Percentiles rank a stretch among this genome's conserved stretches.
phyloP scores from a whole-genome alignment of 805 yeast species.

The Candida silvicultrix region DNA sequence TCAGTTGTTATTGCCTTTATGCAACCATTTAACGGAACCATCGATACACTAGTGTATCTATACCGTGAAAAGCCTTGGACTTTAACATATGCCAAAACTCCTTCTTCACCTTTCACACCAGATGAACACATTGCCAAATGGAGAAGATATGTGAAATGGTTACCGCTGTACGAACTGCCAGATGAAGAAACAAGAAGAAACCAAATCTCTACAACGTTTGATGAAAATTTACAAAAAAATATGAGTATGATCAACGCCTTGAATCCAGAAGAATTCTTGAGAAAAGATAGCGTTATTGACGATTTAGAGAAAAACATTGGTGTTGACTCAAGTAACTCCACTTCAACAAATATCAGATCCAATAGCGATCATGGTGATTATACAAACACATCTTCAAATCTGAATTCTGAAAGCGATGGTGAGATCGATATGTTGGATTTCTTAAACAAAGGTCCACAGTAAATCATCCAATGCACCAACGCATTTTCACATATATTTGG shows the following conservation, averaged over 20 bases:
- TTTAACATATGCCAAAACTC: slow-evolving; percentile 27
- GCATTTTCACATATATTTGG: neutral
- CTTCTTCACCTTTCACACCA: slow-evolving; percentile 15
- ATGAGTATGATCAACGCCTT: neutral
- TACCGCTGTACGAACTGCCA: slow-evolving; percentile 44
- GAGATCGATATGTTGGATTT: slow-evolving; percentile 44
- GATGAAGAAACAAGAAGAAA: slow-evolving; percentile 13
- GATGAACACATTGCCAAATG: slow-evolving; percentile 23
- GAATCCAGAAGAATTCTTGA: slow-evolving; percentile 13
- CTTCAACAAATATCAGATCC: neutral
- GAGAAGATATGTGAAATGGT: slow-evolving; percentile 32
- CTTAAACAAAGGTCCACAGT: slow-evolving; percentile 32
- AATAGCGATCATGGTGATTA: neutral
- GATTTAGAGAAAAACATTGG: neutral
- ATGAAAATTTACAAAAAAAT: neutral
- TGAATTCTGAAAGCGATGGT: slow-evolving; percentile 5
- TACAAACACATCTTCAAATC: neutral
- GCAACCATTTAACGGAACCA: slow-evolving; percentile 75
- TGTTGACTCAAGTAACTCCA: slow-evolving; percentile 1
- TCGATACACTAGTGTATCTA: slow-evolving; percentile 71
- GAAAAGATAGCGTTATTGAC: neutral
- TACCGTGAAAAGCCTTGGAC: slow-evolving; percentile 80
- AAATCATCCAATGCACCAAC: neutral
- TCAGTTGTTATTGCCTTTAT: slow-evolving; percentile 63
- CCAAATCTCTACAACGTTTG: neutral